phyloP scores from a whole-genome alignment of 768 basidiomycete species.

The Rhizopogon salebrosus region DNA sequence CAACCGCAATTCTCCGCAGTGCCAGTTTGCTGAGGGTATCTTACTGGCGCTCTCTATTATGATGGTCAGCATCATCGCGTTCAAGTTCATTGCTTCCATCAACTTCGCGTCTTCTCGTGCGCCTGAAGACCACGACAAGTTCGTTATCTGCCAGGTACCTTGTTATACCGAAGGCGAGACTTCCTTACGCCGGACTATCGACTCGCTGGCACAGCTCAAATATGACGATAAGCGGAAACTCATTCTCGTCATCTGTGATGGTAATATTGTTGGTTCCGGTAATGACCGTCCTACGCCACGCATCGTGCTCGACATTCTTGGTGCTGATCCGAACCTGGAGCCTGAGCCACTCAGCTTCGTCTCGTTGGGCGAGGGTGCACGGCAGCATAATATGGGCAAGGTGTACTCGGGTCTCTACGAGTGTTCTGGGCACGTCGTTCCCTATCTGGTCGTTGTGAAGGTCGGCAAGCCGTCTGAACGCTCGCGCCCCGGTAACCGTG shows the following conservation, averaged over 20 bases:
- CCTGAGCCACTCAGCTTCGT: conserved; percentile 94
- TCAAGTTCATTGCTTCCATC: conserved; percentile 92
- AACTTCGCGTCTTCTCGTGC: conserved; percentile 76
- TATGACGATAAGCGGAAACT: conserved; percentile 99
- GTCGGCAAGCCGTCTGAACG: conserved; percentile 94
- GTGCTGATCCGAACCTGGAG: conserved; percentile 87
- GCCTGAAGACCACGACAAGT: conserved; percentile 95
- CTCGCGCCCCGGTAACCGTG: conserved; percentile 90
- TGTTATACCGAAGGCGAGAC: conserved; percentile 96
- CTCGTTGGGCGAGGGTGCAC: conserved; percentile 89
- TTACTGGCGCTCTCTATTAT: conserved; percentile 82
- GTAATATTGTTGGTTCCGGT: conserved; percentile 95
- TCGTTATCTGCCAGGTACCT: conserved; percentile 95
- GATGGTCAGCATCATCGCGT: conserved; percentile 93
- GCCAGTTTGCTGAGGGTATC: conserved; percentile 87
- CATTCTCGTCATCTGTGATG: conserved; percentile 90
- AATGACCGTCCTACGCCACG: conserved; percentile 96
- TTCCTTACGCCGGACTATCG: conserved; percentile 84
- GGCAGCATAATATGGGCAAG: conserved; percentile 98
- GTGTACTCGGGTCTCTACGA: conserved; percentile 96
- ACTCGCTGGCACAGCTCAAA: conserved; percentile 88
- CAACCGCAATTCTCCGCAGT: conserved; percentile 87
- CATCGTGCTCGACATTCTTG: conserved; percentile 94
- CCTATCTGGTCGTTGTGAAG: conserved; percentile 89
- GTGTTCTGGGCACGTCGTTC: conserved; percentile 90